A percentile compares a stretch with the other conserved stretches of the same genome.
Conservation (phyloP, 192 early-diverging fungal genomes). For the Pilobolus umbonatus region DNA sequence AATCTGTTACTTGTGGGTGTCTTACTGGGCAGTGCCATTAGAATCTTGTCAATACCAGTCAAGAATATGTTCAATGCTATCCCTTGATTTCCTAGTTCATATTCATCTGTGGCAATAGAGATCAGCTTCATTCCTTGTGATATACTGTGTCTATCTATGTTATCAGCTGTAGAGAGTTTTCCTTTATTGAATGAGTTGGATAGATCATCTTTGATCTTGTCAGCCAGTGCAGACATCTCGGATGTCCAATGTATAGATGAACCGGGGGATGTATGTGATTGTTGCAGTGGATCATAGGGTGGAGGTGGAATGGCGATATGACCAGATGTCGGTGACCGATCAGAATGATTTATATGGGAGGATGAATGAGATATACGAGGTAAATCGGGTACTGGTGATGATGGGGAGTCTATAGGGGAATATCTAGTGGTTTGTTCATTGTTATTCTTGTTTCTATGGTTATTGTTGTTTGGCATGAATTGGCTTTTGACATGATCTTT, state of each 20-base stretch:
- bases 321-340: not conserved
- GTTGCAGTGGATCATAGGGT: slow-evolving; percentile 6
- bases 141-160: slow-evolving; percentile 26
- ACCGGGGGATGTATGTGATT: slow-evolving; percentile 3
- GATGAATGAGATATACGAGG: slow-evolving; percentile 1
- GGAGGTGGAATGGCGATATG: slow-evolving; percentile 2
- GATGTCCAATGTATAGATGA: slow-evolving; percentile 24
- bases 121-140: slow-evolving; percentile 34
- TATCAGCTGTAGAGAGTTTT: not conserved
- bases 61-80: slow-evolving; percentile 35
- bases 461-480: slow-evolving; percentile 8
- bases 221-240: slow-evolving; percentile 18
- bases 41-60: slow-evolving; percentile 34
- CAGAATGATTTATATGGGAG: slow-evolving; percentile 5
- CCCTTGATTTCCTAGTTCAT: slow-evolving; percentile 30
- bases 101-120: slow-evolving; percentile 36
- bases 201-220: slow-evolving; percentile 19
- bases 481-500: slow-evolving; percentile 6
- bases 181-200: not conserved
- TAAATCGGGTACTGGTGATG: not conserved
- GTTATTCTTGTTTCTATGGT: not conserved
- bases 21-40: slow-evolving; percentile 38
- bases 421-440: not conserved
- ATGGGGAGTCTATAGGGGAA: too few species aligned
- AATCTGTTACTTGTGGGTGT: too few species aligned